Evolutionary conservation across 1,139 yeast species (phyloP).

Genomic region (Geotrichum citri-aurantii): DNA sequence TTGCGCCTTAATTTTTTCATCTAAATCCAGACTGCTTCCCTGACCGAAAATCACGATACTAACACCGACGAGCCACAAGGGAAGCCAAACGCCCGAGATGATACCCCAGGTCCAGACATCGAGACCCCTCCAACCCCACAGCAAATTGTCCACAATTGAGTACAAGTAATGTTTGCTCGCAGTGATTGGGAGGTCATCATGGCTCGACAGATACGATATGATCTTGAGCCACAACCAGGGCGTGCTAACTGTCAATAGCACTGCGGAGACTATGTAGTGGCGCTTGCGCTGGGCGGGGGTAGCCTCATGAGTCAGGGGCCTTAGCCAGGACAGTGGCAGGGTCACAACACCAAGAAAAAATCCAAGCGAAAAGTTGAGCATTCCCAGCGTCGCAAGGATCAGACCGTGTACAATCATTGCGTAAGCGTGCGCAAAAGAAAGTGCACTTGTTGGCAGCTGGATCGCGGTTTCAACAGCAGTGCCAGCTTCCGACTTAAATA

Average conservation of each 20-base stretch:
- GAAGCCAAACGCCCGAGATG: slow-evolving; percentile 70
- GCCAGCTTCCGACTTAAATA: background rate
- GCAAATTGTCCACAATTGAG: slow-evolving; percentile 44
- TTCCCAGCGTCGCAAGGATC: slow-evolving; percentile 65
- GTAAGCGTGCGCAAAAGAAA: slow-evolving; percentile 32
- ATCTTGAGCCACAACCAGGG: slow-evolving; percentile 34
- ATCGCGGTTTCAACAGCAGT: background rate
- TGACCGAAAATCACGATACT: slow-evolving; percentile 26
- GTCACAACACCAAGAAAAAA: slow-evolving; percentile 61
- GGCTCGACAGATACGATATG: slow-evolving; percentile 36
- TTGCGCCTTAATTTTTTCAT: slow-evolving; percentile 8
- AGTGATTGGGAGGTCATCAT: slow-evolving; percentile 41
- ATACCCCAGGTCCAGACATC: slow-evolving; percentile 89
- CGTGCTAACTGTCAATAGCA: slow-evolving; percentile 8
- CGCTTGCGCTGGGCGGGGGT: background rate
- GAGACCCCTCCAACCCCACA: slow-evolving; percentile 60
- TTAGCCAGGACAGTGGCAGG: slow-evolving; percentile 65
- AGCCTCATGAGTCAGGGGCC: slow-evolving; percentile 32
- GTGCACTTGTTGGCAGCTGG: slow-evolving; percentile 21
- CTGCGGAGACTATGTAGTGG: slow-evolving; percentile 14
- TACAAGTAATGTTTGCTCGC: slow-evolving; percentile 28
- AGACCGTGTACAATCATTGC: slow-evolving; percentile 61
- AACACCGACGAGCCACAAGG: slow-evolving; percentile 64
- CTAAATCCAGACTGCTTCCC: background rate
- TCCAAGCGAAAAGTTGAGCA: slow-evolving; percentile 80